These are phyloP conservation scores for Ustilago sp. DNA, from an alignment of 1,284 basidiomycete species.

Conservation along the genomic window DNA sequence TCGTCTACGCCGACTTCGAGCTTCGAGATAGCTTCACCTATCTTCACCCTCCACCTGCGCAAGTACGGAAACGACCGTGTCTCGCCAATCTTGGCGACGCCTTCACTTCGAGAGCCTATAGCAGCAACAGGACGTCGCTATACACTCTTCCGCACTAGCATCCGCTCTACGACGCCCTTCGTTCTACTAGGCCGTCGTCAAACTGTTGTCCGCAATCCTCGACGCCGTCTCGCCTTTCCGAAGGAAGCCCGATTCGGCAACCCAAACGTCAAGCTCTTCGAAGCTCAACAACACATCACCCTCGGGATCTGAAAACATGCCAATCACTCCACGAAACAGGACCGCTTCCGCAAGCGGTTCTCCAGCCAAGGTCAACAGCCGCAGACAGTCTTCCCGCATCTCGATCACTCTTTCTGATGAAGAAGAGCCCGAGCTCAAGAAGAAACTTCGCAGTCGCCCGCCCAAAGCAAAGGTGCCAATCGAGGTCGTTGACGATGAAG, in stretches of 20 bases:
- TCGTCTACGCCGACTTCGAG: too few species aligned
- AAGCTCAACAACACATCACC: background rate
- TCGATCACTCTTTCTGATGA: constrained; percentile 28
- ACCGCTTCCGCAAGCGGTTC: constrained; percentile 29
- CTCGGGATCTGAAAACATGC: constrained; percentile 3
- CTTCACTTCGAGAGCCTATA: too few species aligned
- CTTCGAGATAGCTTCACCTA: too few species aligned
- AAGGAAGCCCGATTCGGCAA: constrained; percentile 21
- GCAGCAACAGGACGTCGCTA: too few species aligned
- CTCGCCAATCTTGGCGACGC: too few species aligned
- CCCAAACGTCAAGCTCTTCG: background rate
- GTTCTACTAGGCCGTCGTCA: background rate
- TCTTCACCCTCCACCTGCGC: too few species aligned
- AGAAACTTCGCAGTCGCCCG: constrained; percentile 2
- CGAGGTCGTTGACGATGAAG: constrained; percentile 11
- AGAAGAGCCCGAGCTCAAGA: constrained; percentile 20
- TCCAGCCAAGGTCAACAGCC: constrained; percentile 29
- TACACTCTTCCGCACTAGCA: background rate
- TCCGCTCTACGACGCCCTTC: background rate
- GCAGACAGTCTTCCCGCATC: constrained; percentile 7
- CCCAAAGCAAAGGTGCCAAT: constrained; percentile 16
- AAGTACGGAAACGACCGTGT: too few species aligned
- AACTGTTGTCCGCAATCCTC: constrained; percentile 10
- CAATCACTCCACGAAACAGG: constrained; percentile 24
- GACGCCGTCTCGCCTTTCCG: constrained; percentile 24